These are phyloP conservation scores for Penicillium tannophilum DNA, from an alignment of 495 filamentous ascomycete species.

Conservation along the genomic window DNA sequence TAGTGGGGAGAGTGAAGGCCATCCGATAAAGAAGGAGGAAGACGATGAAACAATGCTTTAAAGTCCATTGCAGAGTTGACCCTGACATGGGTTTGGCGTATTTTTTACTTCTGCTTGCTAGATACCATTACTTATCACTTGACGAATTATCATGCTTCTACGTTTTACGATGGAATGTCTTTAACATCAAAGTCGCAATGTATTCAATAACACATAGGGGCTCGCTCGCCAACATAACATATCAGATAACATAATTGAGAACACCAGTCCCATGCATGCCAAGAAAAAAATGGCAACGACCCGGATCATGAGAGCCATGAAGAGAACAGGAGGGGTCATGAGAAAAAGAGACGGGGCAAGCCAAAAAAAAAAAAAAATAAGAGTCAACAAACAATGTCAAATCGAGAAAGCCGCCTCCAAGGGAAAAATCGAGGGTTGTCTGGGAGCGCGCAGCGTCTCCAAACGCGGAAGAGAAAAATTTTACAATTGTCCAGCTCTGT, in stretches of 20 bases:
- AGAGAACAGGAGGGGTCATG: constrained; percentile 22
- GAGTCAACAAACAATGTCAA: constrained; percentile 25
- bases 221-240: constrained; percentile 38
- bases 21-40: constrained; percentile 23
- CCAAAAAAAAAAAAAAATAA: constrained; percentile 22
- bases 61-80: neutral
- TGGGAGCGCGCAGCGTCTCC: constrained; percentile 29
- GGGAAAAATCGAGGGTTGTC: constrained; percentile 14
- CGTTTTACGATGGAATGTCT: neutral
- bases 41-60: constrained; percentile 9
- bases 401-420: constrained; percentile 25
- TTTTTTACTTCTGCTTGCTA: constrained; percentile 4
- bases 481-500: constrained; percentile 28
- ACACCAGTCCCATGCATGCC: constrained; percentile 53
- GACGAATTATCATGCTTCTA: constrained; percentile 6
- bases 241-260: constrained; percentile 36
- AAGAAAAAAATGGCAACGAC: constrained; percentile 34
- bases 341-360: constrained; percentile 24
- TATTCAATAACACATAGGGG: constrained; percentile 36
- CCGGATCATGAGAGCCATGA: constrained; percentile 42
- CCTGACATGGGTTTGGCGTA: neutral
- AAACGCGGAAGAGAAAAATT: constrained; percentile 20
- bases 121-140: constrained; percentile 24
- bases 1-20: constrained; percentile 31
- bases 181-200: constrained; percentile 17